Evolutionary conservation across 2,329 filamentous ascomycete species (phyloP).

Genomic region (Torrubiellomyces zombiae): DNA sequence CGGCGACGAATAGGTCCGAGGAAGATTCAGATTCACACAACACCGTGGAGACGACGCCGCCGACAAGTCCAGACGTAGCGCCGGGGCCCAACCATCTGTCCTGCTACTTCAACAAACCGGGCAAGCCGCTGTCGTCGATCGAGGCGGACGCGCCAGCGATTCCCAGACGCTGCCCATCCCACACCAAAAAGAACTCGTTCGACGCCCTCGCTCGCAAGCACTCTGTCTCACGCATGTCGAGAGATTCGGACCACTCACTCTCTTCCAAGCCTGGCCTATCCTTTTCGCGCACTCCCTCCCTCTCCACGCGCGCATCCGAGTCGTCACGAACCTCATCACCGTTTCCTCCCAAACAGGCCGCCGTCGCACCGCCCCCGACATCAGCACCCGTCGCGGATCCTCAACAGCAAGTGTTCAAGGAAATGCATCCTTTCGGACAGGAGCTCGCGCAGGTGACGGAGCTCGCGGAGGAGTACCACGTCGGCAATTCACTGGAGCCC

Average conservation of each 20-base stretch:
- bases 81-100: conserved; percentile 51
- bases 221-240: conserved; percentile 43
- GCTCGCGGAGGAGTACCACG: conserved; percentile 73
- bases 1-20: conserved; percentile 40
- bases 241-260: conserved; percentile 32
- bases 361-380: conserved; percentile 13
- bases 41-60: conserved; percentile 39
- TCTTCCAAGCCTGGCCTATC: conserved; percentile 39
- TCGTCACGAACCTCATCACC: conserved; percentile 21
- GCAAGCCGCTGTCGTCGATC: conserved; percentile 19
- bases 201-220: conserved; percentile 53
- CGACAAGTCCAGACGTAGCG: conserved; percentile 53
- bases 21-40: conserved; percentile 56
- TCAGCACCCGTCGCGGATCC: conserved; percentile 15
- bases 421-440: conserved; percentile 62
- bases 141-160: conserved; percentile 34
- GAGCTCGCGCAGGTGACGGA: conserved; percentile 89
- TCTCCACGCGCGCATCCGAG: conserved; percentile 33
- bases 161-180: conserved; percentile 64
- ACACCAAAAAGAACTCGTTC: conserved; percentile 71
- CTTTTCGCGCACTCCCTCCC: conserved; percentile 41
- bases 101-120: conserved; percentile 43
- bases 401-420: conserved; percentile 19
- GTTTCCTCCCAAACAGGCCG: conserved; percentile 12
- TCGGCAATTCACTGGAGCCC: conserved; percentile 39